Percentiles rank a stretch among this genome's conserved stretches.
Evolutionary conservation across 805 yeast species (phyloP).

Genomic region (Metschnikowia amazonensis): DNA sequence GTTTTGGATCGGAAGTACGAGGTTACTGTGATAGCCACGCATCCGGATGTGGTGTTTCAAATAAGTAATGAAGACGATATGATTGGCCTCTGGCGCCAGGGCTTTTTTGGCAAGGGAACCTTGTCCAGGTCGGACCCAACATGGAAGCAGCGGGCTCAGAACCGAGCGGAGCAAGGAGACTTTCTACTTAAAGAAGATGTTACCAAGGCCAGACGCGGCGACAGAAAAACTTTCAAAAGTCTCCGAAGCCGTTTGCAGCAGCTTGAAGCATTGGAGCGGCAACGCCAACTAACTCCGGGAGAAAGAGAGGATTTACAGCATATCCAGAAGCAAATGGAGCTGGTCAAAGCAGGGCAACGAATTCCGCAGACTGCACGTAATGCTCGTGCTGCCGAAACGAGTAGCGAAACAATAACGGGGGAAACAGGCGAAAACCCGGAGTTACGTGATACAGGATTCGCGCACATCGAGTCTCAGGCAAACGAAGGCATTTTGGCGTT

Average conservation of each 20-base stretch:
- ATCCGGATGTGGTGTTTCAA: constrained; percentile 29
- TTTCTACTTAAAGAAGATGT: constrained; percentile 65
- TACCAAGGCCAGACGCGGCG: constrained; percentile 66
- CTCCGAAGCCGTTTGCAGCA: constrained; percentile 51
- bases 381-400: not conserved
- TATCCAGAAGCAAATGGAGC: constrained; percentile 10
- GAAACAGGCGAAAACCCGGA: not conserved
- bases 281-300: constrained; percentile 22
- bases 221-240: constrained; percentile 67
- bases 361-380: not conserved
- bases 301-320: constrained; percentile 25
- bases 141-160: constrained; percentile 66
- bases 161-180: not conserved
- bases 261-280: constrained; percentile 47
- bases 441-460: not conserved
- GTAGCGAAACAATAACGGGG: not conserved
- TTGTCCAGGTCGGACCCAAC: constrained; percentile 90
- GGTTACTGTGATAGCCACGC: constrained; percentile 20
- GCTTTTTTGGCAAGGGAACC: constrained; percentile 92
- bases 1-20: constrained; percentile 14
- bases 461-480: not conserved
- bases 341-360: not conserved
- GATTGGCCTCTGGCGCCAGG: constrained; percentile 68
- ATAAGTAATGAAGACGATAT: constrained; percentile 46
- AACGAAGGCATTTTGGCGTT: constrained; percentile 13